A percentile compares a stretch with the other conserved stretches of the same genome.
These are phyloP conservation scores for Hericium erinaceus DNA, from an alignment of 768 basidiomycete genomes.

Conservation along the genomic window DNA sequence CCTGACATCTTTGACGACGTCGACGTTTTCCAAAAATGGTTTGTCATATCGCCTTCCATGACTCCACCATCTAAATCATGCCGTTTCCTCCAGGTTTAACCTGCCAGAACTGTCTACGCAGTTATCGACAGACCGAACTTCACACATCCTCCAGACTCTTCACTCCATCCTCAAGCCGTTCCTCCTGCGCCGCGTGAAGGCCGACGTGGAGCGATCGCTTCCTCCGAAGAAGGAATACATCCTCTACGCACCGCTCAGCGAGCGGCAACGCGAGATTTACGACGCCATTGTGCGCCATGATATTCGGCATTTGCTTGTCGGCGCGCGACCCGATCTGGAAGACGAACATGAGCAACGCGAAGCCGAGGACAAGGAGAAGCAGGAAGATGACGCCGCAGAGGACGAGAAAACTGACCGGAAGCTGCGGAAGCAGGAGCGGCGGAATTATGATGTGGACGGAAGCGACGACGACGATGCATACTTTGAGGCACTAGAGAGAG, in stretches of 20 bases:
- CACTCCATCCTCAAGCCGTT: constrained; percentile 94
- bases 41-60: constrained; percentile 11
- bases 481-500: constrained; percentile 49
- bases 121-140: constrained; percentile 48
- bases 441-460: constrained; percentile 43
- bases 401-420: constrained; percentile 24
- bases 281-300: constrained; percentile 67
- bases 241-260: constrained; percentile 81
- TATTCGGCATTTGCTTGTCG: constrained; percentile 49
- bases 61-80: background rate
- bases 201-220: constrained; percentile 70
- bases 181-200: constrained; percentile 84
- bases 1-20: constrained; percentile 90
- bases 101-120: constrained; percentile 52
- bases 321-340: constrained; percentile 23
- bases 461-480: constrained; percentile 41
- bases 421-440: constrained; percentile 26
- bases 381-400: constrained; percentile 16
- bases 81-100: constrained; percentile 46
- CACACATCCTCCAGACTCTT: constrained; percentile 64
- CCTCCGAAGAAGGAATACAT: constrained; percentile 95
- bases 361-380: constrained; percentile 21
- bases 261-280: constrained; percentile 78
- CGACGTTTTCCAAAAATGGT: constrained; percentile 88
- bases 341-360: constrained; percentile 15